phyloP scores from a whole-genome alignment of 2,329 filamentous ascomycete genomes.

The Colletotrichum camelliae region DNA sequence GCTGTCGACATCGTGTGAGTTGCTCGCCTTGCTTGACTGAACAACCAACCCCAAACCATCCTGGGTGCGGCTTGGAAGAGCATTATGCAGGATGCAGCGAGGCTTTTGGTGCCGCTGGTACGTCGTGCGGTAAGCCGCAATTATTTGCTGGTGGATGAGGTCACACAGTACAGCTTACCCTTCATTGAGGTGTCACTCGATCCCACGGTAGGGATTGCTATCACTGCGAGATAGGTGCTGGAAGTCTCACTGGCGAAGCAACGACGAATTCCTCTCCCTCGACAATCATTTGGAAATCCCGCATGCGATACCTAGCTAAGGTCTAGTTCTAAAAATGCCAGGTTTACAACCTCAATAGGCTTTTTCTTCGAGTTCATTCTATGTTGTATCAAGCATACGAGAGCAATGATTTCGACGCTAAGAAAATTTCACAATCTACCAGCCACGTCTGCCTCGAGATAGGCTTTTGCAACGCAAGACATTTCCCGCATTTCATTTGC shows the following conservation, averaged over 20 bases:
- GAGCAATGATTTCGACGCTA: background rate
- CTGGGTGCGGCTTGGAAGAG: background rate
- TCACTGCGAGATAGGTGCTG: background rate
- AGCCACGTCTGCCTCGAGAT: background rate
- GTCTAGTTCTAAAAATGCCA: background rate
- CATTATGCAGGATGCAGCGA: background rate
- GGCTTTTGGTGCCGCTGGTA: background rate
- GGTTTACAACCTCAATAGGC: background rate
- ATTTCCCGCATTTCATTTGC: background rate
- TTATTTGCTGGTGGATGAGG: background rate
- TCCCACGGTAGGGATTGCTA: background rate
- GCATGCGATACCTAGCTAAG: background rate
- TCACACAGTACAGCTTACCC: slow-evolving; percentile 15
- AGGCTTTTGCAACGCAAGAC: background rate
- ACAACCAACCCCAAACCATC: background rate
- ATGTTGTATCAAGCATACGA: background rate
- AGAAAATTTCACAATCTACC: background rate
- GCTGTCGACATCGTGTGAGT: background rate
- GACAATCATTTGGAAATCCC: background rate
- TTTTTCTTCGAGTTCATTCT: background rate
- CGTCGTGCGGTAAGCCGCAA: background rate
- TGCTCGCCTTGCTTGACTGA: background rate
- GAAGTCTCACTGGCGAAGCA: background rate
- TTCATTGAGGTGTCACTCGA: background rate
- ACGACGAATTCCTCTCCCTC: rapidly evolving